A percentile compares a stretch with the other conserved stretches of the same genome.
Evolutionary conservation across 345 rosid species (phyloP).

Genomic region (Melaleuca quinquenervia): DNA sequence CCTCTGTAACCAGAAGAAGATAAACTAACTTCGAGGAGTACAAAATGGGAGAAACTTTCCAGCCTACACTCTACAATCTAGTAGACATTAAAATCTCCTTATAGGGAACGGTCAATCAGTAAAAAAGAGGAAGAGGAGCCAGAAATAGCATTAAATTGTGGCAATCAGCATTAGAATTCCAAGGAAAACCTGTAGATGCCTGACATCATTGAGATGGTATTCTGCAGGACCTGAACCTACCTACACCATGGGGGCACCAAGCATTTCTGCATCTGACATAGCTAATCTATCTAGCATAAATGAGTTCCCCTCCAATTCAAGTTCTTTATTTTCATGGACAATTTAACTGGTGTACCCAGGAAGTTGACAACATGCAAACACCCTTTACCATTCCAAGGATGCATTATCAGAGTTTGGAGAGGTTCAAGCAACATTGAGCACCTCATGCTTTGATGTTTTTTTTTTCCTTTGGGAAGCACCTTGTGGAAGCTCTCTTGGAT

Average conservation of each 20-base stretch:
- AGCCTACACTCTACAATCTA: background rate
- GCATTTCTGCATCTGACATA: background rate
- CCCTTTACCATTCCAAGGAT: no score
- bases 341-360: background rate
- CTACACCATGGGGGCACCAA: background rate
- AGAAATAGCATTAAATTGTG: background rate
- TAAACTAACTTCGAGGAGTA: background rate
- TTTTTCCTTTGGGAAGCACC: no score
- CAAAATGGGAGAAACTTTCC: background rate
- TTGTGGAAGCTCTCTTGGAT: no score
- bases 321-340: background rate
- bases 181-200: background rate
- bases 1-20: conserved; percentile 3
- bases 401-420: no score
- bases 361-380: no score
- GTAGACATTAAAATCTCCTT: background rate
- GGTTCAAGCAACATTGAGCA: no score
- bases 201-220: background rate
- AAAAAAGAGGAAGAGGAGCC: background rate
- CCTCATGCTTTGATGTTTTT: no score
- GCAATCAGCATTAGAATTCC: background rate
- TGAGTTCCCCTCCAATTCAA: background rate
- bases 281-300: background rate
- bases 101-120: background rate
- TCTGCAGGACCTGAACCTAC: background rate